Conservation (phyloP, 805 yeast genomes). For the Candida mattraensis region DNA sequence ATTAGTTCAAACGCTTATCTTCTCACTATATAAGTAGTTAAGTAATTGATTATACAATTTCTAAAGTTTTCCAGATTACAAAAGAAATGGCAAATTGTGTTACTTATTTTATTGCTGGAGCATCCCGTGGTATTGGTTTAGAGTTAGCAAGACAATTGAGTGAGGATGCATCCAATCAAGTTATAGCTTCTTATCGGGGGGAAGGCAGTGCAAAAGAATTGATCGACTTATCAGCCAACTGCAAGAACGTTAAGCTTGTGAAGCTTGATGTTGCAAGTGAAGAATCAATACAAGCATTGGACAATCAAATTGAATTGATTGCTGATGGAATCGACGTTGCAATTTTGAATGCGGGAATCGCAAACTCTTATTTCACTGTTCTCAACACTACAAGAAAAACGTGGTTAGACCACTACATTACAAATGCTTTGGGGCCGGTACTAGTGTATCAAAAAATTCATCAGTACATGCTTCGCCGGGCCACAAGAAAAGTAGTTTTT, state of each 20-base stretch:
- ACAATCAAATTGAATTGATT: conserved; percentile 11
- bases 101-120: conserved; percentile 13
- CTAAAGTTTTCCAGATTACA: conserved; percentile 41
- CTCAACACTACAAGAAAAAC: not conserved
- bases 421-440: conserved; percentile 36
- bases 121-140: conserved; percentile 9
- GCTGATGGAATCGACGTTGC: conserved; percentile 33
- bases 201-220: not conserved
- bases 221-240: not conserved
- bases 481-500: conserved; percentile 30
- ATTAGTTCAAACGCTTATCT: too few species aligned
- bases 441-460: conserved; percentile 29
- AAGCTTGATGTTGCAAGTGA: conserved; percentile 21
- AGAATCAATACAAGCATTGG: conserved; percentile 20
- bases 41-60: too few species aligned
- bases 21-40: too few species aligned
- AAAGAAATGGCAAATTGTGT: conserved; percentile 18
- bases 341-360: conserved; percentile 36
- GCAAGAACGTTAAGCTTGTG: conserved; percentile 21
- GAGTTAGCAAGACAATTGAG: conserved; percentile 5
- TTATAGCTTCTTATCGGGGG: conserved; percentile 5
- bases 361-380: not conserved
- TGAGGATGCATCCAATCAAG: conserved; percentile 1
- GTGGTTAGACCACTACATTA: conserved; percentile 3
- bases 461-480: conserved; percentile 28